A percentile compares a stretch with the other conserved stretches of the same genome.
phyloP scores from a whole-genome alignment of 495 filamentous ascomycete genomes.

The Talaromyces borbonicus region DNA sequence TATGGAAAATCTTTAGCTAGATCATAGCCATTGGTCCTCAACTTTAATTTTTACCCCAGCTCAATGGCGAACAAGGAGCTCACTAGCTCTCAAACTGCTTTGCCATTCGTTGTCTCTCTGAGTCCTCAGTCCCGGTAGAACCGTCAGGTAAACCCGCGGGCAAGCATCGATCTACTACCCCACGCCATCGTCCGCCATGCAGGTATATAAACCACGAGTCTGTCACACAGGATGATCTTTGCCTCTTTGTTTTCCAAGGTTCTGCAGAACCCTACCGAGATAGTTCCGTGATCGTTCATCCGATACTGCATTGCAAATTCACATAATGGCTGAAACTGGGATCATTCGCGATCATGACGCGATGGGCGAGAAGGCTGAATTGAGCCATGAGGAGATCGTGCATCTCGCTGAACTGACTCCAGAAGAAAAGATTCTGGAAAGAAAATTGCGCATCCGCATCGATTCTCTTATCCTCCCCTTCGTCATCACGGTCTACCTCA shows the following conservation, averaged over 20 bases:
- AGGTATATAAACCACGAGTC: slow-evolving; percentile 1
- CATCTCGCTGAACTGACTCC: slow-evolving; percentile 29
- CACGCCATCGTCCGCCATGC: background rate
- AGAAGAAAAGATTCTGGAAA: slow-evolving; percentile 38
- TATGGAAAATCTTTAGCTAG: background rate
- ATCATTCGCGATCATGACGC: slow-evolving; percentile 27
- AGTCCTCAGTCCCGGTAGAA: no score
- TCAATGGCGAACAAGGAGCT: no score
- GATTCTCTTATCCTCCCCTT: slow-evolving; percentile 45
- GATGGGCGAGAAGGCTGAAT: slow-evolving; percentile 29
- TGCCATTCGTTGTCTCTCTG: no score
- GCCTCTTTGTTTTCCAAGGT: no score
- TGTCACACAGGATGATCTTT: background rate
- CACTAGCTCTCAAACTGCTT: no score
- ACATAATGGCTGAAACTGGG: slow-evolving; percentile 13
- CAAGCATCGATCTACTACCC: no score
- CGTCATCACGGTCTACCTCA: slow-evolving; percentile 45
- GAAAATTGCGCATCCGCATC: slow-evolving; percentile 37
- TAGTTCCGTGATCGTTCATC: no score
- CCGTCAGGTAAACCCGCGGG: no score
- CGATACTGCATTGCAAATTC: no score
- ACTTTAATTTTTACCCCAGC: no score
- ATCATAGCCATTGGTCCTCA: no score
- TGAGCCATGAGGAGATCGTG: slow-evolving; percentile 34
- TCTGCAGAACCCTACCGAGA: no score